A percentile compares a stretch with the other conserved stretches of the same genome.
Conservation (phyloP, 83 land plant species). For the Larix sibirica region DNA sequence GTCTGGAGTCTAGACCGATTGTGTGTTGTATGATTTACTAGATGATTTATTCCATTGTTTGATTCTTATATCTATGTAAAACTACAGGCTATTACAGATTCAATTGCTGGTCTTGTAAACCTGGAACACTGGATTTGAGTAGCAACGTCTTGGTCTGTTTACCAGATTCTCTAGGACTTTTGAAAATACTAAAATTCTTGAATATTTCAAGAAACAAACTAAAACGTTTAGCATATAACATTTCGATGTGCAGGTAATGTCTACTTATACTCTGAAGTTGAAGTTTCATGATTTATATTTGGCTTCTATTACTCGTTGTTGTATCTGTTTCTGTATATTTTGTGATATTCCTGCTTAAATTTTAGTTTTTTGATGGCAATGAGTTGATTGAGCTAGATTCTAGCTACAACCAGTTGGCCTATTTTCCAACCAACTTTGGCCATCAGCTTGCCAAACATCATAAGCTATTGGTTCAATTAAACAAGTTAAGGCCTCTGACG, state of each 20-base stretch:
- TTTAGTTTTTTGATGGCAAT: not conserved
- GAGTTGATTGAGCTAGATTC: conserved; percentile 63
- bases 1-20: not conserved
- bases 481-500: conserved; percentile 75
- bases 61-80: not conserved
- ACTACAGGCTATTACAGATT: conserved; percentile 66
- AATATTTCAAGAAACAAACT: conserved; percentile 72
- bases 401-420: conserved; percentile 65
- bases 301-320: too few relatives aligned
- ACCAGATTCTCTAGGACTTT: conserved; percentile 84
- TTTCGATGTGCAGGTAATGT: conserved; percentile 73
- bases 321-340: too few relatives aligned
- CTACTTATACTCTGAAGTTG: too few relatives aligned
- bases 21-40: too few relatives aligned
- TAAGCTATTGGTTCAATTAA: conserved; percentile 62
- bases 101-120: conserved; percentile 57
- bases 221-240: conserved; percentile 69
- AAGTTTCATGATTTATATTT: too few relatives aligned
- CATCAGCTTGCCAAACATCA: conserved; percentile 45
- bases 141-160: conserved; percentile 55
- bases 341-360: too few relatives aligned
- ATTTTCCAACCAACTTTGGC: conserved; percentile 74
- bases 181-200: conserved; percentile 58
- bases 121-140: conserved; percentile 61
- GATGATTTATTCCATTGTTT: too few relatives aligned